phyloP scores from a whole-genome alignment of 2,329 filamentous ascomycete genomes.

The Tolypocladium cylindrosporum region DNA sequence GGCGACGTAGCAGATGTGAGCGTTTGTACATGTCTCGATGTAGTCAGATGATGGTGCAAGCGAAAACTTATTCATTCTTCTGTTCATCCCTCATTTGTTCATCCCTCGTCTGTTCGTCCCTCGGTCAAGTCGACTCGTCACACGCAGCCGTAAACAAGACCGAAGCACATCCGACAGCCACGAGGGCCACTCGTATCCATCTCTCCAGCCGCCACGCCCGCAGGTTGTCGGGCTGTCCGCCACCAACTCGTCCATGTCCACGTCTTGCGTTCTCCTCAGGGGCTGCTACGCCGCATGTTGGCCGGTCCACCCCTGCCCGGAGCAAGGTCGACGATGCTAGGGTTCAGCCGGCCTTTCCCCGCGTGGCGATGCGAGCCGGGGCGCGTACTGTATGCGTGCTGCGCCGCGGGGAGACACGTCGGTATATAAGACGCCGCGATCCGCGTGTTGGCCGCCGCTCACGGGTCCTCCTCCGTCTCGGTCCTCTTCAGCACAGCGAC shows the following conservation, averaged over 20 bases:
- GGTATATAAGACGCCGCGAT: not conserved
- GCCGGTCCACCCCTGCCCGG: not conserved
- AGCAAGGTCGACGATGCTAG: not conserved
- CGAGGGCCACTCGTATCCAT: not conserved
- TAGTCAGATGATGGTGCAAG: not conserved
- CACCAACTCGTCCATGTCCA: not conserved
- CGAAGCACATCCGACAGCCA: not conserved
- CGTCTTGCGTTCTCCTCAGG: not conserved
- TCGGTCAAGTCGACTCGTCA: not conserved
- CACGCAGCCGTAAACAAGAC: too few relatives aligned
- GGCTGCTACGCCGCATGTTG: not conserved
- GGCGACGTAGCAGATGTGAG: not conserved
- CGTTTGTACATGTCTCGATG: not conserved
- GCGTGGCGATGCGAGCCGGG: not conserved
- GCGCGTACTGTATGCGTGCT: not conserved
- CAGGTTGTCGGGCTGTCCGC: not conserved
- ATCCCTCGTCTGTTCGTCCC: not conserved
- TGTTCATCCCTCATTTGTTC: too few relatives aligned
- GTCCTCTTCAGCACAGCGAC: slow-evolving; percentile 40
- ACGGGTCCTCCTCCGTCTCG: not conserved
- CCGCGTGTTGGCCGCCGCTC: not conserved
- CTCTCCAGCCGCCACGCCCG: not conserved
- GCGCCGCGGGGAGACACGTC: not conserved
- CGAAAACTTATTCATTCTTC: not conserved
- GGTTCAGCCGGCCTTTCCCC: not conserved